A percentile compares a stretch with the other conserved stretches of the same genome.
Conservation (phyloP, 495 filamentous ascomycete species). For the Aspergillus coremiiformis region DNA sequence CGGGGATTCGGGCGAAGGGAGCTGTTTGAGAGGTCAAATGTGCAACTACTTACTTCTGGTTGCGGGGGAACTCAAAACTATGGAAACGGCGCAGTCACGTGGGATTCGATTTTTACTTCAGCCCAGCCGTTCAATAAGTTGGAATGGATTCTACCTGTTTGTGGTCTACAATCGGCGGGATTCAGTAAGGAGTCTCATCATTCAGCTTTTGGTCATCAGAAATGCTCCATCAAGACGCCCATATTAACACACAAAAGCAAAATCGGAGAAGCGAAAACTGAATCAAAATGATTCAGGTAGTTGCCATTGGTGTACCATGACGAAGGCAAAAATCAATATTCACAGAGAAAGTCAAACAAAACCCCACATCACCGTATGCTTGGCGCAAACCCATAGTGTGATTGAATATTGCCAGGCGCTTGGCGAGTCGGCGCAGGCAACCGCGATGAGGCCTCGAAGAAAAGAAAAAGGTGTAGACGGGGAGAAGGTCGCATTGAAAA, state of each 20-base stretch:
- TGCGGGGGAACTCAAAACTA: slow-evolving; percentile 7
- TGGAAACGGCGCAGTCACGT: slow-evolving; percentile 13
- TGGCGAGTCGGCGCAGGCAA: neutral
- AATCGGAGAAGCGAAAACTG: slow-evolving; percentile 4
- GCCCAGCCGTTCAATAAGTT: neutral
- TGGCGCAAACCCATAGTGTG: no score
- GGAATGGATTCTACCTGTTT: no score
- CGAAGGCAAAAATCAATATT: slow-evolving; percentile 28
- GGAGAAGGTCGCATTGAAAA: neutral
- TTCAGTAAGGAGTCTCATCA: neutral
- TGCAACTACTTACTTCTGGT: slow-evolving; percentile 1
- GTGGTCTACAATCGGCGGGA: neutral
- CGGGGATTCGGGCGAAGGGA: slow-evolving; percentile 35
- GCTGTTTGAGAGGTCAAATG: slow-evolving; percentile 1
- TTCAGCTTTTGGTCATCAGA: slow-evolving; percentile 11
- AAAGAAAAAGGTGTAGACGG: neutral
- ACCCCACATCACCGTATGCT: neutral
- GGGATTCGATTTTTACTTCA: slow-evolving; percentile 1
- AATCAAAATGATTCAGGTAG: slow-evolving; percentile 14
- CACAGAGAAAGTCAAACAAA: slow-evolving; percentile 30
- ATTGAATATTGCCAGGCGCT: neutral
- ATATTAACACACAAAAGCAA: slow-evolving; percentile 12
- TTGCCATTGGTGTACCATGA: slow-evolving; percentile 18
- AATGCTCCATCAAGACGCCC: slow-evolving; percentile 16
- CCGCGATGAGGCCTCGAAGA: neutral